Evolutionary conservation across 495 filamentous ascomycete genomes (phyloP).

Genomic region (Neurospora sublineolata): DNA sequence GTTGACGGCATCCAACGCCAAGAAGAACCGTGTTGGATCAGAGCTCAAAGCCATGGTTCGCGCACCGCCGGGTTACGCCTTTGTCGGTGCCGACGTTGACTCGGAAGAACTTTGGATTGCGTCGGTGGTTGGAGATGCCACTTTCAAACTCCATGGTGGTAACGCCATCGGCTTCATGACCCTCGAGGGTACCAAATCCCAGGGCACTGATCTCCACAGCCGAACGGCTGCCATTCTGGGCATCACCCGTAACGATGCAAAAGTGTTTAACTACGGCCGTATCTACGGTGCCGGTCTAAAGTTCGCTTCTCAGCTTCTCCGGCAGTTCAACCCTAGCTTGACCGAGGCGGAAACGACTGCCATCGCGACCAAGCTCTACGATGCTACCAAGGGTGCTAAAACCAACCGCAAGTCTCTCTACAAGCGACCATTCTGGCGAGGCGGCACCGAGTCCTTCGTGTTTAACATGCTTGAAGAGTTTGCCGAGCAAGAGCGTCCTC

Average conservation of each 20-base stretch:
- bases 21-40: slow-evolving; percentile 86
- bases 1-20: slow-evolving; percentile 96
- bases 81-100: slow-evolving; percentile 96
- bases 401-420: slow-evolving; percentile 53
- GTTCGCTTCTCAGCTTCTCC: slow-evolving; percentile 79
- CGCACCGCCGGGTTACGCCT: slow-evolving; percentile 78
- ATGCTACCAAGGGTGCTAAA: slow-evolving; percentile 78
- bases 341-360: slow-evolving; percentile 63
- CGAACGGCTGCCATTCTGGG: slow-evolving; percentile 84
- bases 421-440: slow-evolving; percentile 81
- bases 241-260: slow-evolving; percentile 88
- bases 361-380: slow-evolving; percentile 71
- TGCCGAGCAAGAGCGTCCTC: slow-evolving; percentile 81
- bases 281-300: slow-evolving; percentile 95
- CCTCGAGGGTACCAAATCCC: slow-evolving; percentile 85
- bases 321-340: slow-evolving; percentile 82
- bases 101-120: slow-evolving; percentile 99
- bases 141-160: slow-evolving; percentile 87
- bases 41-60: slow-evolving; percentile 96
- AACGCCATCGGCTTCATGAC: slow-evolving; percentile 99
- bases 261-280: slow-evolving; percentile 96
- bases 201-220: slow-evolving; percentile 90
- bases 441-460: slow-evolving; percentile 91
- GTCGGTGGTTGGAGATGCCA: slow-evolving; percentile 84
- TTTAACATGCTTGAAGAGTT: slow-evolving; percentile 98